phyloP scores from a whole-genome alignment of 805 yeast species.

The Yamadazyma philogaea region DNA sequence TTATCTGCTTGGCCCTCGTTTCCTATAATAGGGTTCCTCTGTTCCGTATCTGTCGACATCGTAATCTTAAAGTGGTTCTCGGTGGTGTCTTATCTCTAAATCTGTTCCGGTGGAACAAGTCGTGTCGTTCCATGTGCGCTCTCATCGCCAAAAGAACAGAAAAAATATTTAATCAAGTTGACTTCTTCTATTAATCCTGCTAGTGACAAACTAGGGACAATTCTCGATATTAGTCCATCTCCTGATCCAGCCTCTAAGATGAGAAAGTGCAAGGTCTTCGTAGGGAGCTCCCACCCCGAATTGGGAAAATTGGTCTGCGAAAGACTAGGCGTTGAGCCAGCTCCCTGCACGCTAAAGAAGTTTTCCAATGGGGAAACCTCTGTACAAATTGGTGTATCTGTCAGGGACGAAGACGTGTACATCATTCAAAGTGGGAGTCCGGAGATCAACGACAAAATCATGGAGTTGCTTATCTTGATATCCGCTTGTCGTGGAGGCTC shows the following conservation, averaged over 20 bases:
- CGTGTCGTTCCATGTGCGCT: neutral
- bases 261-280: conserved; percentile 97
- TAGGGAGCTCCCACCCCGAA: conserved; percentile 96
- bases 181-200: neutral
- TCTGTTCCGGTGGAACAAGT: neutral
- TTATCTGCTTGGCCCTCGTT: neutral
- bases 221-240: neutral
- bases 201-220: neutral
- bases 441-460: conserved; percentile 86
- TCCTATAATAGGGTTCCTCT: too few species aligned
- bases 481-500: conserved; percentile 98
- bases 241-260: conserved; percentile 32
- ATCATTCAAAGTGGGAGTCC: conserved; percentile 87
- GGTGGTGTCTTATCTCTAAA: neutral
- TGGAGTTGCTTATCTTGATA: conserved; percentile 91
- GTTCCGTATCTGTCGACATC: too few species aligned
- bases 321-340: conserved; percentile 86
- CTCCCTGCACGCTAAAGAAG: conserved; percentile 86
- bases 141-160: neutral
- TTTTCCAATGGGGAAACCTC: conserved; percentile 98
- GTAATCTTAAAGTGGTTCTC: too few species aligned
- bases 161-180: neutral
- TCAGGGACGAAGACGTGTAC: conserved; percentile 95
- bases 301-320: conserved; percentile 88
- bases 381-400: conserved; percentile 91